phyloP scores from a whole-genome alignment of 2,329 filamentous ascomycete species.

The Botrytis aclada region DNA sequence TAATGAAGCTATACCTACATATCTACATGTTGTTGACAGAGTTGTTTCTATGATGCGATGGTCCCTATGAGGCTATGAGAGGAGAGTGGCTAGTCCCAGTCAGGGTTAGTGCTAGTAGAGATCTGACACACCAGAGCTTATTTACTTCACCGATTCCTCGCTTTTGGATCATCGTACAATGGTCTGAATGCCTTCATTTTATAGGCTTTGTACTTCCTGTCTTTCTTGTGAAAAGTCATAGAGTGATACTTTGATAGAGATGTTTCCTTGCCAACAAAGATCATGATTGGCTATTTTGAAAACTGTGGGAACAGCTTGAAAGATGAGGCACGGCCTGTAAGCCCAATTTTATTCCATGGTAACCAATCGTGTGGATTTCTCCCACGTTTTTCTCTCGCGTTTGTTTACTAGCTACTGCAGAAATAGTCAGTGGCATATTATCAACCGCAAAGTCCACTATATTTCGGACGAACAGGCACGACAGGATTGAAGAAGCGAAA shows the following conservation, averaged over 20 bases:
- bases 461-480: background rate
- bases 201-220: background rate
- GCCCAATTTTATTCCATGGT: background rate
- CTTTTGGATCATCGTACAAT: background rate
- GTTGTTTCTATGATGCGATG: background rate
- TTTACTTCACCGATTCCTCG: background rate
- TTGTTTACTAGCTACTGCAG: background rate
- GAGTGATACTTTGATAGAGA: background rate
- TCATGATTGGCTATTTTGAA: background rate
- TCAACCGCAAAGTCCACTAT: background rate
- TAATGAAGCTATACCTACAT: background rate
- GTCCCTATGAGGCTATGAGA: background rate
- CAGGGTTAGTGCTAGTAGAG: background rate
- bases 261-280: background rate
- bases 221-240: background rate
- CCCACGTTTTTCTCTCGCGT: background rate
- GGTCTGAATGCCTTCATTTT: background rate
- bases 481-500: constrained; percentile 1
- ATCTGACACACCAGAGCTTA: background rate
- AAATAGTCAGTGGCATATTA: background rate
- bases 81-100: background rate
- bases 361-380: background rate
- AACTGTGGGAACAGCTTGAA: background rate
- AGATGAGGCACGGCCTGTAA: background rate
- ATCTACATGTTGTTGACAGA: background rate